These are phyloP conservation scores for Sporothrix protearum DNA, from an alignment of 2,329 filamentous ascomycete genomes.

Conservation along the genomic window DNA sequence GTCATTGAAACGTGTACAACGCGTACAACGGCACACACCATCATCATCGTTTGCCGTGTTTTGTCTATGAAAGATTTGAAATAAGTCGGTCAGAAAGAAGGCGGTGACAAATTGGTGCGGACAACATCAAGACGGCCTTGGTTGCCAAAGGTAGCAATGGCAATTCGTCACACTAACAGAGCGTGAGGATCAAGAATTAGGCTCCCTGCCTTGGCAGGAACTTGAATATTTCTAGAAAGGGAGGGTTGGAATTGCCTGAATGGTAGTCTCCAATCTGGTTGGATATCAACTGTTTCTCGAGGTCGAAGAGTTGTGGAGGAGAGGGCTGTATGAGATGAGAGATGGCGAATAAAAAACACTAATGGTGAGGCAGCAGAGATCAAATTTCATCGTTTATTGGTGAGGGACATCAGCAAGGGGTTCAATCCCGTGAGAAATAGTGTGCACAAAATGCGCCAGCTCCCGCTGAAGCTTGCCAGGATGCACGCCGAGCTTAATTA, in stretches of 20 bases:
- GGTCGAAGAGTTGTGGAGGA: background rate
- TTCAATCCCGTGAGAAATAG: background rate
- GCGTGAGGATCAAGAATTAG: background rate
- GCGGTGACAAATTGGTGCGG: background rate
- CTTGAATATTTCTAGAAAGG: background rate
- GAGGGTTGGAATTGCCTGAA: background rate
- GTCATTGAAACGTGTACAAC: background rate
- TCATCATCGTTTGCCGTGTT: background rate
- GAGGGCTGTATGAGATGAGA: background rate
- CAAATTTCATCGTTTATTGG: background rate
- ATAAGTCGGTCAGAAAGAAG: background rate
- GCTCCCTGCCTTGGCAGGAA: background rate
- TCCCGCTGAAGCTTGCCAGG: background rate
- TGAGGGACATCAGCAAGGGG: background rate
- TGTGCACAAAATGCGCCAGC: background rate
- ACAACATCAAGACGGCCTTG: background rate
- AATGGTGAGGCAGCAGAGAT: background rate
- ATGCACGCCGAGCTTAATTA: background rate
- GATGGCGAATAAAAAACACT: background rate
- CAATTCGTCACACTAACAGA: background rate
- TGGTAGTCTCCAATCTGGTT: background rate
- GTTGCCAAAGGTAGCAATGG: background rate
- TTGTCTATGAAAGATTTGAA: too few relatives aligned
- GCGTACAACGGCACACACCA: background rate
- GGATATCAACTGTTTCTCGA: background rate